Evolutionary conservation across 2,329 filamentous ascomycete species (phyloP), one percentile per base, ranked within the genome.

Genomic region (Venturia carpophila): DNA sequence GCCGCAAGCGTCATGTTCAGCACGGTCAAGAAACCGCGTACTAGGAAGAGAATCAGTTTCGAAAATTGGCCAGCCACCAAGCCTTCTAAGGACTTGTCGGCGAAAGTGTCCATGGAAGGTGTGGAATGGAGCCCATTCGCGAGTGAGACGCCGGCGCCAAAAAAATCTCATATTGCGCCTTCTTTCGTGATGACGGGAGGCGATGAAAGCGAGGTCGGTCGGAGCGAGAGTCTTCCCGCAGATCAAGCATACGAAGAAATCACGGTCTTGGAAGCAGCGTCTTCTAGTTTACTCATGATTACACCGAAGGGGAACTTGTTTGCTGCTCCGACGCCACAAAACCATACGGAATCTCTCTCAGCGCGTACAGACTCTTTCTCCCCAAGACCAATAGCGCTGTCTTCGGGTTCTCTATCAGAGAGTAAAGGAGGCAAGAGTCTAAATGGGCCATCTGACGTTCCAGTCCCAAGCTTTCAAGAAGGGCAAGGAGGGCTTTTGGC

Each of bases 21-120:
- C 37, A 66, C 64, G 3, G 60, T 66, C 13, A 66, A 66, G 39
- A 66, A 66, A 58, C 64, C 64, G 3, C 37, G 34, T 24, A 24
- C 37, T 7, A 37, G 21, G 19, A 66, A 66, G 42, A 49, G 45
- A 52, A 52, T 52, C 21, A 63, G 64, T 47, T 66, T 66, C 37
- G 64, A 34, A 19, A 52, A 58, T 15, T 64, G 63, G 63, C 30
- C 47, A 17, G 30, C 37, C 5, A 56, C 27, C 21, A 64, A 64
- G 34, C 63, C 63, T 7, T 63, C 10, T 15, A 47, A 47, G 11
- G 42, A 49, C 30, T 37, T 2, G 6, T 15, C n/a, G n/a, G 24
- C 41, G 24, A 63, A 52, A 24, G 43, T 3, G 17, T 19, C 27
- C 17, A 34, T 13, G 30, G 30, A 49, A 39, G 24, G n/a, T 27